phyloP scores from a whole-genome alignment of 108 stramenopile genomes.

The Licmophora abbreviata region DNA sequence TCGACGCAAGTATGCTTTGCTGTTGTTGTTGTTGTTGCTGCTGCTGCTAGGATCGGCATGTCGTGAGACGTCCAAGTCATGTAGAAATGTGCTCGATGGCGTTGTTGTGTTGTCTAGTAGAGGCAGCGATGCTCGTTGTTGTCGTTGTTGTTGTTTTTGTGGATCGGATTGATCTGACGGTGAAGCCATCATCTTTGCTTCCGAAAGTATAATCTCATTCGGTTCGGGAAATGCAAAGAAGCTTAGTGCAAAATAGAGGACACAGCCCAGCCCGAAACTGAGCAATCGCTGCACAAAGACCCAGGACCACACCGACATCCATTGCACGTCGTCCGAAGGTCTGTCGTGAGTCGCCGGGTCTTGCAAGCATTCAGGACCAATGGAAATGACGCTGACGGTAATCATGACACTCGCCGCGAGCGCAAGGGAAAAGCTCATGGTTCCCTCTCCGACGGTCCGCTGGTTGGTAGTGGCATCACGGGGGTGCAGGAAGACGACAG shows the following conservation, averaged over 20 bases:
- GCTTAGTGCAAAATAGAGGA: conserved; percentile 18
- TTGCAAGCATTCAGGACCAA: conserved; percentile 41
- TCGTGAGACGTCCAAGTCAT: background rate
- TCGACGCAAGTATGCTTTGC: too few species aligned
- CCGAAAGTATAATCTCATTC: conserved; percentile 18
- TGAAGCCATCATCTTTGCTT: conserved; percentile 14
- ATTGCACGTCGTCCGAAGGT: conserved; percentile 8
- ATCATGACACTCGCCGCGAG: conserved; percentile 59
- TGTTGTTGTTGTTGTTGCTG: background rate
- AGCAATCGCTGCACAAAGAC: conserved; percentile 18
- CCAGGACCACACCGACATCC: conserved; percentile 14
- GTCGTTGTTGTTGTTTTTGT: conserved; percentile 9
- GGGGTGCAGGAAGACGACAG: conserved; percentile 54
- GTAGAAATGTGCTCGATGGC: too few species aligned
- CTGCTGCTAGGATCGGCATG: conserved; percentile 2
- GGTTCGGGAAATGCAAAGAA: conserved; percentile 66
- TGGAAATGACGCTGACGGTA: conserved; percentile 35
- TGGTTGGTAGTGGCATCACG: conserved; percentile 10
- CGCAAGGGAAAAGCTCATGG: conserved; percentile 50
- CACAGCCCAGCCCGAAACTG: conserved; percentile 15
- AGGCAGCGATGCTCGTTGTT: conserved; percentile 1
- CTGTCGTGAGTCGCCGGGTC: background rate
- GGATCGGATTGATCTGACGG: too few species aligned
- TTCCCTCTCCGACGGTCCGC: conserved; percentile 6
- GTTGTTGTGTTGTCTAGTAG: too few species aligned